phyloP scores from a whole-genome alignment of 768 basidiomycete genomes.

The Leccinellum luteum region DNA sequence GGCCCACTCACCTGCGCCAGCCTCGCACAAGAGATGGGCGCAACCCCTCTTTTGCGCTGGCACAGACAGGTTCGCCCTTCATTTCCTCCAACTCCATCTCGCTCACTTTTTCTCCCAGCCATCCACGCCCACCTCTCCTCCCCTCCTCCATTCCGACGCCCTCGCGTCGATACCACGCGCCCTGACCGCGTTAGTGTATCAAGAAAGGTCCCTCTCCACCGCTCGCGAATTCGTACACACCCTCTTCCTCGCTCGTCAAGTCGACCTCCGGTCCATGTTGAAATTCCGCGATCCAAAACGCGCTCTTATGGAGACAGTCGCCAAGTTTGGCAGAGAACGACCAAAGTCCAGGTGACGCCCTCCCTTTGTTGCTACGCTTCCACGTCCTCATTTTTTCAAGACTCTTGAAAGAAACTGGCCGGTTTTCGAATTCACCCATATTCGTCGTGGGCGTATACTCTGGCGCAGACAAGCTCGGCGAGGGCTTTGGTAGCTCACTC shows the following conservation, averaged over 20 bases:
- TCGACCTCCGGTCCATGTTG: slow-evolving; percentile 76
- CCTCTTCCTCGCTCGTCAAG: slow-evolving; percentile 81
- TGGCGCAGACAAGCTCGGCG: slow-evolving; percentile 80
- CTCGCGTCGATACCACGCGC: slow-evolving; percentile 85
- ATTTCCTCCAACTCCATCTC: neutral
- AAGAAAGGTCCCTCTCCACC: slow-evolving; percentile 77
- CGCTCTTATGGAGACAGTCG: slow-evolving; percentile 69
- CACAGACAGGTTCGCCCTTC: slow-evolving; percentile 56
- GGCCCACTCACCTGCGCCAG: slow-evolving; percentile 80
- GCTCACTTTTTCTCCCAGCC: slow-evolving; percentile 36
- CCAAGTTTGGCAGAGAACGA: slow-evolving; percentile 62
- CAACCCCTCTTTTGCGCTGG: slow-evolving; percentile 76
- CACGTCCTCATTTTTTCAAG: slow-evolving; percentile 36
- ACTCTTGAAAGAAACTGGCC: slow-evolving; percentile 89
- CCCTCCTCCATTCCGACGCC: slow-evolving; percentile 78
- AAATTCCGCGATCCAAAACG: slow-evolving; percentile 83
- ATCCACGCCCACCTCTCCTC: slow-evolving; percentile 43
- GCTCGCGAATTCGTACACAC: slow-evolving; percentile 89
- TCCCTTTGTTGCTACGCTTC: neutral
- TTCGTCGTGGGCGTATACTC: slow-evolving; percentile 96
- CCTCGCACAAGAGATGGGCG: slow-evolving; percentile 86
- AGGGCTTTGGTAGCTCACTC: slow-evolving; percentile 90
- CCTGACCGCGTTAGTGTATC: slow-evolving; percentile 85
- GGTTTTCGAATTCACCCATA: slow-evolving; percentile 84
- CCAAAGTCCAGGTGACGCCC: slow-evolving; percentile 61